phyloP scores from a whole-genome alignment of 768 basidiomycete genomes.

The Suillus lakei region DNA sequence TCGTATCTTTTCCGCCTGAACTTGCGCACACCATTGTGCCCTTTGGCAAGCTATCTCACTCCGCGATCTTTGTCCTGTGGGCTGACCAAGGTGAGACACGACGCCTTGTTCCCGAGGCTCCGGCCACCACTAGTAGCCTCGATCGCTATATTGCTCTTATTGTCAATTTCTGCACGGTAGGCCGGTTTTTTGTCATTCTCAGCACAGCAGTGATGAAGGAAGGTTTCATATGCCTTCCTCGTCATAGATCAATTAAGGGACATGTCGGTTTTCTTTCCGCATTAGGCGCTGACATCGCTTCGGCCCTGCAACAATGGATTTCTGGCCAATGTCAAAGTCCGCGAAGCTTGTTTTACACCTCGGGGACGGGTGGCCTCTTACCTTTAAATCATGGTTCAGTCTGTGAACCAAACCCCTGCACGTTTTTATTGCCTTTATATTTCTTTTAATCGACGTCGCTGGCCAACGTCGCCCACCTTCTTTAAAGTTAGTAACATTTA shows the following conservation, averaged over 20 bases:
- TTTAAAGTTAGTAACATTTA: slow-evolving; percentile 10
- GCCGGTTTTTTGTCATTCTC: slow-evolving; percentile 29
- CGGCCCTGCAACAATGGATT: slow-evolving; percentile 28
- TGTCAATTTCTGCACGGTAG: slow-evolving; percentile 2
- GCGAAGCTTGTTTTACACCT: slow-evolving; percentile 16
- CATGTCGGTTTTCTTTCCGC: slow-evolving; percentile 7
- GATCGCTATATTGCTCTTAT: slow-evolving; percentile 8
- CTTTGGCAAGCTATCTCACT: not conserved
- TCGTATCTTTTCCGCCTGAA: not conserved
- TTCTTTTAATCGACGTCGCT: slow-evolving; percentile 43
- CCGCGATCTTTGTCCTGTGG: slow-evolving; percentile 20
- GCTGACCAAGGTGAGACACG: slow-evolving; percentile 39
- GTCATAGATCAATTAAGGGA: slow-evolving; percentile 3
- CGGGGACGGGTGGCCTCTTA: slow-evolving; percentile 12
- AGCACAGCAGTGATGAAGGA: slow-evolving; percentile 1
- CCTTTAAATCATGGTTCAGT: slow-evolving; percentile 25
- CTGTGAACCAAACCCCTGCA: slow-evolving; percentile 8
- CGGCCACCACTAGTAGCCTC: slow-evolving; percentile 11
- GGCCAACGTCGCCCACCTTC: slow-evolving; percentile 46
- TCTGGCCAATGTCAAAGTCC: slow-evolving; percentile 12
- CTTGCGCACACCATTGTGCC: not conserved
- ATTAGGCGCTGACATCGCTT: slow-evolving; percentile 4
- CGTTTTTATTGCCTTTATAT: slow-evolving; percentile 16
- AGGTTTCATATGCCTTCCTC: slow-evolving; percentile 6
- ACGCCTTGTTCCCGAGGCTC: slow-evolving; percentile 21